Evolutionary conservation across 441 rosid species (phyloP), one percentile per base, ranked within the genome.

Genomic region (Erodium moschatum): DNA sequence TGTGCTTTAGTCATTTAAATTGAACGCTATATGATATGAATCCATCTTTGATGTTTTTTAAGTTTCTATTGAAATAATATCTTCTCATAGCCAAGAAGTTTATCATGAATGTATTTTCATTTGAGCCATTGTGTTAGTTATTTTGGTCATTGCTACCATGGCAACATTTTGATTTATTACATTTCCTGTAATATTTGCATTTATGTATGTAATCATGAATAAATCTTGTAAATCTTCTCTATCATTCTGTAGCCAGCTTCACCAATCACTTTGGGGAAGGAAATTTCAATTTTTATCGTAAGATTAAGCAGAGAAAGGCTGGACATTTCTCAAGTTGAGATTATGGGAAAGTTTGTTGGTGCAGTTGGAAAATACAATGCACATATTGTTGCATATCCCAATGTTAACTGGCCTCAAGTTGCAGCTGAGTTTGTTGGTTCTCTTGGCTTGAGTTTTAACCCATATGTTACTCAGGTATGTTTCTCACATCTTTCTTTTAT

Each of bases 311-410:
- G 86, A 81, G 95, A 86, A 85, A 85, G 84, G 81, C 79, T 76
- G 64, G 84, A 83, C 73, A 85, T 91, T 80, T 79, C 90, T 66
- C 85, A 83, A 72, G 91, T 85, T 56, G 82, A 84, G 81, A 81
- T 94, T 33, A 88, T 85, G 82, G 99, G 97, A 61, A 94, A 94
- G 80, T 90, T 90, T 84, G 96, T 94, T 46, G 99, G 99, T 80
- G 96, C 97, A 61, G 94, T 91, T 77, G 99, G 99, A 62, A 94
- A 91, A 69, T 90, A 90, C 78, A 94, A 90, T 74, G 96, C 97
- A 21, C 97, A 94, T 75, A 72, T 94, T 18, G 81, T 83, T 68
- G 97, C 97, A 24, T 91, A 94, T 83, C 88, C 97, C 18, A 67
- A 73, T 74, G 73, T 87, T 65, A 78, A 82, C 67, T 91, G 99